Conservation (phyloP, 2,329 filamentous ascomycete species). For the Botrytis squamosa region DNA sequence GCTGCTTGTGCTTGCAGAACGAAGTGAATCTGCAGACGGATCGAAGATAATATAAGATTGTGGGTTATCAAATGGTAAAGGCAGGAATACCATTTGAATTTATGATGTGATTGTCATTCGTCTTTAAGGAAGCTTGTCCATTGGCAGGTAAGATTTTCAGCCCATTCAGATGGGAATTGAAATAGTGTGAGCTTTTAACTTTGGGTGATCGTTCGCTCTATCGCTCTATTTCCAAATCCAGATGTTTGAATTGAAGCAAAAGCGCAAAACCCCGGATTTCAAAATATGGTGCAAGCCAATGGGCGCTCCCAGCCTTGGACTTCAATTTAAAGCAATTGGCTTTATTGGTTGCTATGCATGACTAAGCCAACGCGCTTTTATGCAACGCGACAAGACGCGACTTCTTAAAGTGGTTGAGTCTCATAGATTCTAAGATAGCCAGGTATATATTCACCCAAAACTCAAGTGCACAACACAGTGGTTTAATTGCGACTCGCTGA, state of each 20-base stretch:
- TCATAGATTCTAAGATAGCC: neutral
- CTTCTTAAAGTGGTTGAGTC: conserved; percentile 2
- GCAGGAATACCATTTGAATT: neutral
- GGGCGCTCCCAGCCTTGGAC: conserved; percentile 5
- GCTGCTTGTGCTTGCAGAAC: conserved; percentile 7
- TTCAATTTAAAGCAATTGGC: neutral
- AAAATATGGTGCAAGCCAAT: conserved; percentile 1
- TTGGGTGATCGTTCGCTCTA: neutral
- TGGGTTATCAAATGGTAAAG: neutral
- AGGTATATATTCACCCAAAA: neutral
- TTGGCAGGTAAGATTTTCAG: neutral
- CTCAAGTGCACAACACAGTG: neutral
- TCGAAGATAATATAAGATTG: neutral
- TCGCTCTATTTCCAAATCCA: neutral
- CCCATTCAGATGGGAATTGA: neutral
- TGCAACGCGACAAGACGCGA: conserved; percentile 9
- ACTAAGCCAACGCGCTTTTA: conserved; percentile 1
- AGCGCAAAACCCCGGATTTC: conserved; percentile 15
- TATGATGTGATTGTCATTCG: neutral
- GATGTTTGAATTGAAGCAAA: conserved; percentile 5
- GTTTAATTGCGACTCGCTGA: neutral
- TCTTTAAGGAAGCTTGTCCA: neutral
- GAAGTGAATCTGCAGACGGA: neutral
- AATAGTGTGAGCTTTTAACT: neutral
- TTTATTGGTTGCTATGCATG: neutral